A percentile compares a stretch with the other conserved stretches of the same genome.
Conservation (phyloP, 768 basidiomycete genomes). For the Hygrocybe coccinea region DNA sequence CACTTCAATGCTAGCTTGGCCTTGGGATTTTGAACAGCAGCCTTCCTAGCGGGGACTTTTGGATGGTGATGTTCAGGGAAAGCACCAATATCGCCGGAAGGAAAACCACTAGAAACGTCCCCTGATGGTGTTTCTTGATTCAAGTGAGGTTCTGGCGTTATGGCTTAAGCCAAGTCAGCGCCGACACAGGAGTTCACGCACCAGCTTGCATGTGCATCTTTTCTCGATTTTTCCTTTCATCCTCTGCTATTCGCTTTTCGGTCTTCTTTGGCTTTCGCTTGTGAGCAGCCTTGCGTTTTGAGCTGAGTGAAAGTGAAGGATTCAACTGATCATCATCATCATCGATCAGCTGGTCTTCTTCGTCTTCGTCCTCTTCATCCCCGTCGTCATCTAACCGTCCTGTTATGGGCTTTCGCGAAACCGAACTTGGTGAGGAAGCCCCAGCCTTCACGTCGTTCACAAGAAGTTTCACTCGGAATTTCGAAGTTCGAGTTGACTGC, state of each 20-base stretch:
- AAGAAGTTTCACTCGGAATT: constrained; percentile 48
- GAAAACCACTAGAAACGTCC: not conserved
- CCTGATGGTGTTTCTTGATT: constrained; percentile 28
- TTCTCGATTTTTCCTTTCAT: constrained; percentile 43
- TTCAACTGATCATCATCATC: constrained; percentile 55
- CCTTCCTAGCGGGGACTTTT: no score
- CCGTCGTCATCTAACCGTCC: constrained; percentile 32
- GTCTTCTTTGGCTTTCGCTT: constrained; percentile 45
- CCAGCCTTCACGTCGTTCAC: constrained; percentile 37
- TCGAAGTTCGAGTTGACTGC: constrained; percentile 29
- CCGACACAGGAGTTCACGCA: not conserved
- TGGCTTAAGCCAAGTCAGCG: constrained; percentile 10
- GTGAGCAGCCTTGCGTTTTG: constrained; percentile 45
- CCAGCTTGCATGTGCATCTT: constrained; percentile 28
- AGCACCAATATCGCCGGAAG: not conserved
- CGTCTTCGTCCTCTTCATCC: constrained; percentile 61
- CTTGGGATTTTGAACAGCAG: no score
- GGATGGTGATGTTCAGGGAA: no score
- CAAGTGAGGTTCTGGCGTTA: constrained; percentile 36
- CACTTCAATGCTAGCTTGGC: no score
- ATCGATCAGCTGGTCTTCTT: constrained; percentile 79
- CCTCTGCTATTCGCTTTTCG: constrained; percentile 43
- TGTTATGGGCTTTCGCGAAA: constrained; percentile 13
- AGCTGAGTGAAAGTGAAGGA: constrained; percentile 35
- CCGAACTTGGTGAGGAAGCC: constrained; percentile 13